Evolutionary conservation across 805 yeast species (phyloP).

Genomic region (Groenewaldozyma tartarivorans): DNA sequence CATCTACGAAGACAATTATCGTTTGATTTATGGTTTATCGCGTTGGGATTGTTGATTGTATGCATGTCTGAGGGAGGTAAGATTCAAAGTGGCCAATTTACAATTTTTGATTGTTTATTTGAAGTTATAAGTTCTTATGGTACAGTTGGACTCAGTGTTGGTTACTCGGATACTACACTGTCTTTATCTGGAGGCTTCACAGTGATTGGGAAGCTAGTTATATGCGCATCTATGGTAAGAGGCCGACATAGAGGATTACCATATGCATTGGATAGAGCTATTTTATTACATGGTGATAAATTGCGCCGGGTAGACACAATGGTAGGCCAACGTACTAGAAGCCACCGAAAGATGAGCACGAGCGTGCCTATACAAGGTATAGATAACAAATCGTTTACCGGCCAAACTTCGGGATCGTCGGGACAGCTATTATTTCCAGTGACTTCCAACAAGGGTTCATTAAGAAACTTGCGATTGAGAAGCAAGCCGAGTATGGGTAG

Average conservation of each 20-base stretch:
- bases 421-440: too few relatives aligned
- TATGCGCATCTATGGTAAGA: slow-evolving; percentile 83
- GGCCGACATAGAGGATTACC: slow-evolving; percentile 97
- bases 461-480: too few relatives aligned
- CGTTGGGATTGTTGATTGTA: slow-evolving; percentile 74
- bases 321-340: slow-evolving; percentile 10
- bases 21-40: slow-evolving; percentile 89
- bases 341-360: slow-evolving; percentile 10
- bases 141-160: slow-evolving; percentile 87
- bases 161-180: slow-evolving; percentile 57
- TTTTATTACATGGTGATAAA: slow-evolving; percentile 67
- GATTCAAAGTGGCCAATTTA: slow-evolving; percentile 43
- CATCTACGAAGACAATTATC: slow-evolving; percentile 89
- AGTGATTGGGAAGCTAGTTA: slow-evolving; percentile 67
- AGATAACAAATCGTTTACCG: too few relatives aligned
- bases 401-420: too few relatives aligned
- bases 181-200: slow-evolving; percentile 70
- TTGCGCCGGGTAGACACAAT: slow-evolving; percentile 17
- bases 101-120: slow-evolving; percentile 65
- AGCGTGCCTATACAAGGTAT: slow-evolving; percentile 13
- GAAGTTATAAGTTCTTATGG: slow-evolving; percentile 95
- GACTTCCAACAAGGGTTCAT: too few relatives aligned
- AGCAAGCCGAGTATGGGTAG: too few relatives aligned
- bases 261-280: slow-evolving; percentile 86
- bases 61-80: slow-evolving; percentile 76